Conservation (phyloP, 805 yeast genomes). For the Saccharomycopsis sp. region DNA sequence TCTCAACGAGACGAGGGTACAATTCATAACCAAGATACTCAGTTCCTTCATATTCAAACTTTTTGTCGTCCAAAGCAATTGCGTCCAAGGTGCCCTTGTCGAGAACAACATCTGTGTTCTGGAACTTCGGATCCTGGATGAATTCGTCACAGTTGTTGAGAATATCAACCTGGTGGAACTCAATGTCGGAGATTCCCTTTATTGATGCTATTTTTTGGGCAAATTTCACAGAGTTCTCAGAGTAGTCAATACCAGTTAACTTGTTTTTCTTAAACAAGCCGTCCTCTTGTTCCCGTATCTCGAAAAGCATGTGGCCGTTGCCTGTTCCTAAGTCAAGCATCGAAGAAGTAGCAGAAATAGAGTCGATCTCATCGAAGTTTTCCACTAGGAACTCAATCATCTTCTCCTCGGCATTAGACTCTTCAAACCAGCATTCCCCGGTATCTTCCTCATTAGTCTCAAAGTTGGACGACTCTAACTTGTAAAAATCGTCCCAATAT, state of each 20-base stretch:
- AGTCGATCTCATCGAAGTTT: conserved; percentile 33
- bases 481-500: conserved; percentile 89
- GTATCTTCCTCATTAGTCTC: conserved; percentile 70
- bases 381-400: conserved; percentile 67
- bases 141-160: conserved; percentile 33
- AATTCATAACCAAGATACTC: conserved; percentile 37
- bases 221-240: conserved; percentile 71
- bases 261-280: conserved; percentile 28
- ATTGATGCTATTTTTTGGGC: conserved; percentile 52
- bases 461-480: conserved; percentile 65
- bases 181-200: conserved; percentile 32
- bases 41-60: conserved; percentile 30
- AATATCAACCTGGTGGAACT: conserved; percentile 67
- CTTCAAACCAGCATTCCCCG: conserved; percentile 97
- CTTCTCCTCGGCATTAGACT: conserved; percentile 83
- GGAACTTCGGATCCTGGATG: conserved; percentile 26
- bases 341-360: conserved; percentile 29
- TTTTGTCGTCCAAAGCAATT: conserved; percentile 71
- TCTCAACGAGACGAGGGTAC: conserved; percentile 55
- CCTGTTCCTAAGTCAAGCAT: conserved; percentile 92
- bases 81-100: conserved; percentile 98
- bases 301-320: conserved; percentile 82
- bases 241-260: conserved; percentile 79
- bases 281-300: conserved; percentile 55
- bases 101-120: conserved; percentile 61